Conservation (phyloP, 495 filamentous ascomycete genomes). For the Aspergillus ostianus region DNA sequence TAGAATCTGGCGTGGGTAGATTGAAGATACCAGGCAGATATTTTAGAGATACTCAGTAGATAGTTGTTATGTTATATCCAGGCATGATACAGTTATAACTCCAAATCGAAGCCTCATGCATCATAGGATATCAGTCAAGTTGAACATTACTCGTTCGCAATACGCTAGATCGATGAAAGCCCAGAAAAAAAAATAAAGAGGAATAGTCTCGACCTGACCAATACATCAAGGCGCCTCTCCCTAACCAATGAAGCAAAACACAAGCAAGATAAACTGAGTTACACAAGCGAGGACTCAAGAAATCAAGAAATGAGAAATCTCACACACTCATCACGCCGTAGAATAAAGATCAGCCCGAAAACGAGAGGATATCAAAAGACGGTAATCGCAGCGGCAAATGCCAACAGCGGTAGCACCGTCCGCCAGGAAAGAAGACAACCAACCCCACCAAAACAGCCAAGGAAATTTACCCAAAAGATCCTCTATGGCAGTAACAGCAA, state of each 20-base stretch:
- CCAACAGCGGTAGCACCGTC: neutral
- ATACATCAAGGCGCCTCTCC: neutral
- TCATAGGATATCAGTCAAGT: neutral
- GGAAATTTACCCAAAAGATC: neutral
- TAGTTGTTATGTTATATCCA: too few species aligned
- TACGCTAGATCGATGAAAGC: neutral
- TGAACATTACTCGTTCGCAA: neutral
- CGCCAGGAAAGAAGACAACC: neutral
- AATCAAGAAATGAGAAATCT: slow-evolving; percentile 3
- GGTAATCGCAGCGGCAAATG: slow-evolving; percentile 3
- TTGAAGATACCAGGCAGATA: neutral
- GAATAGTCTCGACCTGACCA: neutral
- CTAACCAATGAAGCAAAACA: neutral
- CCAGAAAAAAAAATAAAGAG: neutral
- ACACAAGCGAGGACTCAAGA: slow-evolving; percentile 8
- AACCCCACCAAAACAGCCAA: neutral
- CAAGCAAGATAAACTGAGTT: neutral
- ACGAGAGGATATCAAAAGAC: slow-evolving; percentile 29
- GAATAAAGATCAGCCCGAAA: slow-evolving; percentile 9
- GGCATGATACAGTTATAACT: neutral
- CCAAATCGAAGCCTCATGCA: neutral
- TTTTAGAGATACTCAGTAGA: neutral
- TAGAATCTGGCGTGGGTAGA: neutral
- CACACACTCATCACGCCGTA: slow-evolving; percentile 14
- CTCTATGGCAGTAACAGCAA: neutral